A percentile compares a stretch with the other conserved stretches of the same genome.
Evolutionary conservation across 1,139 yeast genomes (phyloP).

Genomic region (Kodamaea ohmeri): DNA sequence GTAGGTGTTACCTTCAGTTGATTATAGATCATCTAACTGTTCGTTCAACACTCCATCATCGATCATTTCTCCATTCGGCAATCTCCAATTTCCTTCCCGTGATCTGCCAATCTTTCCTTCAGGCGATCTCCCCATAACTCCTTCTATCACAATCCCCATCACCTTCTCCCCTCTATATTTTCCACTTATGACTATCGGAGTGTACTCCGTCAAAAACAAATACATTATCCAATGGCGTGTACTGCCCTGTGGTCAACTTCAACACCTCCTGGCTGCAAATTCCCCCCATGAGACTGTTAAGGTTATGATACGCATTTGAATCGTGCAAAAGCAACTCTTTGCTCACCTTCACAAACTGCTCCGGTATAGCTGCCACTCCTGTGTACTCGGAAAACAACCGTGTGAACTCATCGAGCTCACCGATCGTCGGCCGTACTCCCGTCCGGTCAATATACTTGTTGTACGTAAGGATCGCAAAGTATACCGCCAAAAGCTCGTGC

Average conservation of each 20-base stretch:
- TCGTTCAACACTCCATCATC: too few relatives aligned
- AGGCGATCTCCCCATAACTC: too few relatives aligned
- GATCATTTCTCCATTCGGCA: too few relatives aligned
- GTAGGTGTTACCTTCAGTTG: too few relatives aligned
- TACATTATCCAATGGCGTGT: conserved; percentile 66
- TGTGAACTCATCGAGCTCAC: conserved; percentile 23
- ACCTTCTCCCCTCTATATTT: conserved; percentile 31
- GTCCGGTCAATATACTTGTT: conserved; percentile 22
- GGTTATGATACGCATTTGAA: conserved; percentile 33
- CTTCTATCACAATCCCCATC: too few relatives aligned
- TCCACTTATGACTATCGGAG: conserved; percentile 51
- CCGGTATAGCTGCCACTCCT: conserved; percentile 13
- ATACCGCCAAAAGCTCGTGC: conserved; percentile 27
- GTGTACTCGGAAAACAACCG: conserved; percentile 16
- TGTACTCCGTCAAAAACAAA: conserved; percentile 66
- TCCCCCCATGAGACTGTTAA: conserved; percentile 60
- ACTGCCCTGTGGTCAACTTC: conserved; percentile 59
- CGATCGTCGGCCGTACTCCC: conserved; percentile 19
- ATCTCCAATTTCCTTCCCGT: too few relatives aligned
- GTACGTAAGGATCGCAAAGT: conserved; percentile 36
- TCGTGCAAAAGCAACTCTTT: conserved; percentile 32
- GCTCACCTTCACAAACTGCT: conserved; percentile 19
- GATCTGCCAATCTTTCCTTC: too few relatives aligned
- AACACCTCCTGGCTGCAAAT: conserved; percentile 73
- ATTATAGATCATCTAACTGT: too few relatives aligned